Evolutionary conservation across 345 rosid genomes (phyloP), one percentile per base, ranked within the genome.

Genomic region (Eucalyptus fibrosa): DNA sequence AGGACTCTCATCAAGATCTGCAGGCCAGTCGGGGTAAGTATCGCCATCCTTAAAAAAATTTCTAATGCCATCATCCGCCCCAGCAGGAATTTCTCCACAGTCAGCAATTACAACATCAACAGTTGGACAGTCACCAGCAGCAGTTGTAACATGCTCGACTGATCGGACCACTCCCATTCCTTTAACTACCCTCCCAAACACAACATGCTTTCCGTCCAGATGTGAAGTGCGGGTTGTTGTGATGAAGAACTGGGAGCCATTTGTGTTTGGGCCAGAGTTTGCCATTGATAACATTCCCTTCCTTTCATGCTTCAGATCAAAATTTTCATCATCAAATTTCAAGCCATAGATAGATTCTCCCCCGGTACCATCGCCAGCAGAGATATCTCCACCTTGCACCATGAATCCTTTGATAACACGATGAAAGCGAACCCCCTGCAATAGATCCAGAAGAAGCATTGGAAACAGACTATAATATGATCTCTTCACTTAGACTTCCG

Each of bases 201-300:
- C 97, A 65, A 96, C 99, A 91, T 97, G 99, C 87, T 96, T 98
- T 34, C 99, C 99, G 90, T 98, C 99, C 11, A 98, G 90, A 91
- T 98, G 98, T 55, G 99, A 90, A 60, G 98, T 94, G 2, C 98
- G 95, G 3, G 98, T 93, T 1, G 99, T 97, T 11, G 99, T 97
- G 88, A 98, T 96, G 92, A 98, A 97, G 94, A 97, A 98, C 95
- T 97, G 99, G 55, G 99, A 98, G 2, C 96, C 98, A 88, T 98
- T 98, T n/a, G 99, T 98, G 93, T 97, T 89, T 23, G 97, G 94
- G 45, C 99, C 99, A 72, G 97, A 86, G 89, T 96, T 98, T 45
- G 98, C 99, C 99, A 98, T 97, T 7, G 99, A 96, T 26, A 98
- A 88, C 96, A 97, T 96, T 80, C 99, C 99, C 91, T 97, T 97